Base-by-base conservation (phyloP, 179 eudicot genomes). In the Carnegiea gigantea region DNA sequence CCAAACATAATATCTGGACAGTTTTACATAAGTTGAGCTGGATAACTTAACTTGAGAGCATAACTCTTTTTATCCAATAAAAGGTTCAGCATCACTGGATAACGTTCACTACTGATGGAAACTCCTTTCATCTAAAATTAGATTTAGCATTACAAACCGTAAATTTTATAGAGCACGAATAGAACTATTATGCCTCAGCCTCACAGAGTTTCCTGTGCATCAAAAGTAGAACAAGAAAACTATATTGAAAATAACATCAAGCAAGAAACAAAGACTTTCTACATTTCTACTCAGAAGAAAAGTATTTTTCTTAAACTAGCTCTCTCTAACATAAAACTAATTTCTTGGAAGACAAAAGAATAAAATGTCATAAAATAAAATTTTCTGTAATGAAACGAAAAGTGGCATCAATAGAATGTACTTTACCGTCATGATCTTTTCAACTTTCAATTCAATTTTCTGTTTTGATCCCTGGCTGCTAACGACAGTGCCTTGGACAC, bases 381-480 rank as follows among this genome's bases (percentile, higher is more conserved):
- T 24, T 15, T 23, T 28, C 80, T 7, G 73, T 17, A 36, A 14
- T n/a, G 21, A 33, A 68, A 67, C 15, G 28, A 4, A 46, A 18
- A 72, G n/a, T 44, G 28, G 44, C 20, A 77, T 40, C 3, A 70
- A 26, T 8, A 53, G 5, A 48, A 36, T 36, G 78, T 75, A 30
- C 23, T 65, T 88, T 87, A 96, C 99, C 91, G 48, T 78, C 23
- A 85, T 80, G 77, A 96, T 91, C 83, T 92, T 94, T 77, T 94
- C 89, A 78, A 87, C 92, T 84, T 90, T 93, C 83, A 96, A 84
- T 84, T 94, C 99, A 79, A 94, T 81, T 85, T 92, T 96, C 84
- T 96, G 99, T 86, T 96, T 96, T 36, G 98, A 85, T 78, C 99
- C 99, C 78, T 90, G 98, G 83, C 98, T 96, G 60, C 82, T 85